phyloP scores from a whole-genome alignment of 108 stramenopile species.

The Schizochytrium sp. region DNA sequence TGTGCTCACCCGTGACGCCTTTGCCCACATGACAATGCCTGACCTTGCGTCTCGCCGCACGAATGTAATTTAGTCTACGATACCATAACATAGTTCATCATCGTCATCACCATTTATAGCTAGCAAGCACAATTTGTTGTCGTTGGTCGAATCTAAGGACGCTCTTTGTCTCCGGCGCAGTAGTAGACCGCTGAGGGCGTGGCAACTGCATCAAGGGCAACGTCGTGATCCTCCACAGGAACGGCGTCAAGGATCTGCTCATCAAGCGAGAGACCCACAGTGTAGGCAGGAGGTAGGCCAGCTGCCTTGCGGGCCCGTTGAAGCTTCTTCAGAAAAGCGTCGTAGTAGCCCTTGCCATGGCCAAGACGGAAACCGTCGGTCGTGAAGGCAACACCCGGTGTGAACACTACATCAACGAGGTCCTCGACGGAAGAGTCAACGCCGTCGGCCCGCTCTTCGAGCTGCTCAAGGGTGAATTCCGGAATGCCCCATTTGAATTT shows the following conservation, averaged over 20 bases:
- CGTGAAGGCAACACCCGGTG: background rate
- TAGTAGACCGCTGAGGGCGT: background rate
- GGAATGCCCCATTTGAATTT: background rate
- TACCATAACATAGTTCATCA: too few species aligned
- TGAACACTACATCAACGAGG: background rate
- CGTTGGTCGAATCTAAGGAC: too few species aligned
- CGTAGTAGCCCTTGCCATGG: conserved; percentile 12
- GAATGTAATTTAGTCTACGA: too few species aligned
- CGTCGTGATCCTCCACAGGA: background rate
- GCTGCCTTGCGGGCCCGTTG: background rate
- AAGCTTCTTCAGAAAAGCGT: background rate
- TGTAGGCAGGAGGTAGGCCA: background rate
- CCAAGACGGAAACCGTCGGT: background rate
- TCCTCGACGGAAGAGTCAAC: background rate
- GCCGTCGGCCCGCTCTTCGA: background rate
- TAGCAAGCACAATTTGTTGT: too few species aligned
- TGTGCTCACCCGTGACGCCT: background rate
- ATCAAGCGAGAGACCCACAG: background rate
- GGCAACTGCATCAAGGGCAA: background rate
- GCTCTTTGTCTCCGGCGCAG: background rate
- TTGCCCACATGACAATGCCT: too few species aligned
- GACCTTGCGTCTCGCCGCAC: too few species aligned
- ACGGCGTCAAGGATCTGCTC: background rate
- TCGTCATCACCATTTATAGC: too few species aligned
- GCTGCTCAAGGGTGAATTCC: background rate